These are phyloP conservation scores for Colletotrichum chlorophyti DNA, from an alignment of 2,329 filamentous ascomycete species.

Conservation along the genomic window DNA sequence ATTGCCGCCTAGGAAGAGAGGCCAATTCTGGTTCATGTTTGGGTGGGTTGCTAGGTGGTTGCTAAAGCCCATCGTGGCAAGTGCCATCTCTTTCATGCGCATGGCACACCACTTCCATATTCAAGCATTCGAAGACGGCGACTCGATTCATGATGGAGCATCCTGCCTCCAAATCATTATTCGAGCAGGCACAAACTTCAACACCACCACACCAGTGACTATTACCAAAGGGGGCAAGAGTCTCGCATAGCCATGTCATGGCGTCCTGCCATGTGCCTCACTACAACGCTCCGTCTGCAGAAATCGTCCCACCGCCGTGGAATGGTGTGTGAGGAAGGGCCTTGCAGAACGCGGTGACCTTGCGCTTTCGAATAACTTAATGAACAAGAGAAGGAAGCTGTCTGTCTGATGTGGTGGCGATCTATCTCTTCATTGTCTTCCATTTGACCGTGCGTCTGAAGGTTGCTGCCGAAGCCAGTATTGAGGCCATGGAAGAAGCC, in stretches of 20 bases:
- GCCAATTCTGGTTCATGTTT: not conserved
- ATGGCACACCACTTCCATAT: not conserved
- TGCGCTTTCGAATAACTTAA: no score
- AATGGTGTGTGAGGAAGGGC: conserved; percentile 3
- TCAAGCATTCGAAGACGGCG: not conserved
- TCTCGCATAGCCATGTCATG: conserved; percentile 1
- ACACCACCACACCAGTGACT: not conserved
- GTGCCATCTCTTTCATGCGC: conserved; percentile 1
- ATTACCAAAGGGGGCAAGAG: not conserved
- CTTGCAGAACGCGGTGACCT: not conserved
- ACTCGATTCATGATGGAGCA: not conserved
- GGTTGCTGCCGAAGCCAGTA: not conserved
- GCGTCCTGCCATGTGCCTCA: conserved; percentile 1
- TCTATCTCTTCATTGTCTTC: no score
- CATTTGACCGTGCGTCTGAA: not conserved
- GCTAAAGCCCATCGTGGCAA: not conserved
- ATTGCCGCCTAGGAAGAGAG: not conserved
- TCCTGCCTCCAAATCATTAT: not conserved
- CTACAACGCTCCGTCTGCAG: not conserved
- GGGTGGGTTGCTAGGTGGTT: not conserved
- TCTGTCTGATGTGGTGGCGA: conserved; percentile 4
- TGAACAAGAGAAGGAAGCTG: no score
- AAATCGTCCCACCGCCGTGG: not conserved
- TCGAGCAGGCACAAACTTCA: not conserved
- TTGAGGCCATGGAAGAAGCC: no score